Base-by-base conservation (phyloP, 306 rosid genomes). In the Fragaria nilgerrensis region DNA sequence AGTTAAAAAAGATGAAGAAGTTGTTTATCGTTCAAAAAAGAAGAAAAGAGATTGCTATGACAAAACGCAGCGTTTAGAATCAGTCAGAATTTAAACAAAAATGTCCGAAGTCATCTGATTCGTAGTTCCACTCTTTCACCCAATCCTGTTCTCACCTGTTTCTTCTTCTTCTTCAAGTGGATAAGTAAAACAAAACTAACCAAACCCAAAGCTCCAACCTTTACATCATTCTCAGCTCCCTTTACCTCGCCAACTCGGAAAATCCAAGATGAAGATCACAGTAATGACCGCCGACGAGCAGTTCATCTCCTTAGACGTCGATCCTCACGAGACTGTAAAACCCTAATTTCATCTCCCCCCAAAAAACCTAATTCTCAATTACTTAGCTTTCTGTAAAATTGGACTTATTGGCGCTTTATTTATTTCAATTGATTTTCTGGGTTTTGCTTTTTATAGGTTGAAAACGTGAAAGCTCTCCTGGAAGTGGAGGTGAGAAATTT, bases 241-340 rank as follows among this genome's bases (percentile, higher is more conserved):
- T 53, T 6, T 11, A 37, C 72, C 45, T 62, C 27, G 22, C n/a
- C 29, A 15, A n/a, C 68, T 59, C 74, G 7, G 59, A 52, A 78
- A 55, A 70, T 14, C 17, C 5, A 39, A 84, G 86, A 92, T 94
- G 98, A 94, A 85, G 85, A 90, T 94, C 90, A 94, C 97, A 70
- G 95, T 94, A 59, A 94, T 94, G 97, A 89, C 96, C 32, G 85
- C 93, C 34, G 97, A 87, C 64, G 96, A 94, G 68, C 96, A 92
- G 83, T 87, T 92, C 75, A 78, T 94, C 81, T 49, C 82, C 9
- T 77, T 94, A 66, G 98, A 92, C 74, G 97, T 94, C 58, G 98
- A 94, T 88, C 87, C 96, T 66, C 84, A 94, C 32, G 98, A 94
- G 88, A 86, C 98, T 80, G 98, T 94, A 89, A 79, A 53, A 37